These are phyloP conservation scores for Aristolochia fimbriata DNA, from an alignment of 164 flowering plant species.

Conservation along the genomic window DNA sequence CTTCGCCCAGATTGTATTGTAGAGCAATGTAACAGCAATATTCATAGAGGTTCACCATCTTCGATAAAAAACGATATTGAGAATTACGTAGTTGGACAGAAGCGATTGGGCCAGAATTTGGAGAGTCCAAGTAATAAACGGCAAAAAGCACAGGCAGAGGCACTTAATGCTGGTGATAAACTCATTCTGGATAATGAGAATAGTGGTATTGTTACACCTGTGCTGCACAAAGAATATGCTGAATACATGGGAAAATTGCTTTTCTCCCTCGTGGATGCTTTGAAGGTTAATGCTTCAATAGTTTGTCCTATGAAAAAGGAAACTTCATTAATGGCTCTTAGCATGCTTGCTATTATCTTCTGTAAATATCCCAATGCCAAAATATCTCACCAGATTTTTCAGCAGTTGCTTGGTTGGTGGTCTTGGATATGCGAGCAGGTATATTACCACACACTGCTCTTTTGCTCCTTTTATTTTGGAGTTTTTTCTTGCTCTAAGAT, in stretches of 20 bases:
- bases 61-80: slow-evolving; percentile 17
- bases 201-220: slow-evolving; percentile 9
- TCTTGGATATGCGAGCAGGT: slow-evolving; percentile 84
- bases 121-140: slow-evolving; percentile 41
- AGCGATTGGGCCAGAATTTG: slow-evolving; percentile 35
- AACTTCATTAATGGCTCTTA: slow-evolving; percentile 56
- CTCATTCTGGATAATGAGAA: slow-evolving; percentile 11
- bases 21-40: slow-evolving; percentile 13
- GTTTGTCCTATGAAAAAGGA: slow-evolving; percentile 31
- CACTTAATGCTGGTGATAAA: slow-evolving; percentile 14
- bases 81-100: slow-evolving; percentile 37
- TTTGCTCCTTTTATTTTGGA: too few species aligned
- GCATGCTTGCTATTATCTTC: slow-evolving; percentile 69
- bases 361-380: slow-evolving; percentile 34
- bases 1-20: slow-evolving; percentile 55
- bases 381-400: slow-evolving; percentile 34
- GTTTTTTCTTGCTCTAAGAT: too few species aligned
- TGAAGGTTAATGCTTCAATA: slow-evolving; percentile 31
- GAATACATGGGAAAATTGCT: slow-evolving; percentile 33
- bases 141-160: slow-evolving; percentile 37
- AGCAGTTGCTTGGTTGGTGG: slow-evolving; percentile 53
- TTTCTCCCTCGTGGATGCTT: slow-evolving; percentile 34
- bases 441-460: not conserved
- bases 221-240: slow-evolving; percentile 34
- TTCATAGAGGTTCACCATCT: slow-evolving; percentile 1